These are phyloP conservation scores for Podospora bellae-mahoneyi DNA, from an alignment of 495 filamentous ascomycete genomes.

Conservation along the genomic window DNA sequence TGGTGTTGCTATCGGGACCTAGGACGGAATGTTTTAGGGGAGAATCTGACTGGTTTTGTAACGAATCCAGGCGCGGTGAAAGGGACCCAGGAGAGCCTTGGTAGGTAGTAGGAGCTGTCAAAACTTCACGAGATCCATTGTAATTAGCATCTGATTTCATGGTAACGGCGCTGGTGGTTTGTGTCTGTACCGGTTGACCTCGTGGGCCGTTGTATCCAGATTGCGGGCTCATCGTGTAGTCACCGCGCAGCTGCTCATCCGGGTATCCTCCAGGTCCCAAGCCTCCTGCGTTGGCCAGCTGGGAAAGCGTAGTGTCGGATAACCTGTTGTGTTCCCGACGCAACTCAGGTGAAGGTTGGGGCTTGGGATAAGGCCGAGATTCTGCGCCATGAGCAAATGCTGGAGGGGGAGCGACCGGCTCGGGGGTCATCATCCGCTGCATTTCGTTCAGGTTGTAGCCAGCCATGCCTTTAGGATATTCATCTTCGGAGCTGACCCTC, in stretches of 20 bases:
- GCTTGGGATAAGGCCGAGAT: conserved; percentile 58
- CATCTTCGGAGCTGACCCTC: conserved; percentile 58
- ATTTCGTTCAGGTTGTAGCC: conserved; percentile 51
- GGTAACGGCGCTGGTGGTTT: conserved; percentile 38
- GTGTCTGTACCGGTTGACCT: conserved; percentile 46
- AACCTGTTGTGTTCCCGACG: conserved; percentile 74
- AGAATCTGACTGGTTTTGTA: conserved; percentile 36
- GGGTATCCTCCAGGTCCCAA: conserved; percentile 31
- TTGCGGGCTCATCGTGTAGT: conserved; percentile 22
- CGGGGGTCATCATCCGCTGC: conserved; percentile 57
- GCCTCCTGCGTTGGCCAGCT: conserved; percentile 65
- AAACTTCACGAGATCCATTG: conserved; percentile 49
- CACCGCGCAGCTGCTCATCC: conserved; percentile 29
- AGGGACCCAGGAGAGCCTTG: conserved; percentile 32
- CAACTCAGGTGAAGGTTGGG: conserved; percentile 69
- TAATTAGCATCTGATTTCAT: conserved; percentile 50
- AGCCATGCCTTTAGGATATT: conserved; percentile 32
- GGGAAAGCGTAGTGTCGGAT: conserved; percentile 73
- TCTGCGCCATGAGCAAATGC: conserved; percentile 57
- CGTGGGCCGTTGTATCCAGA: conserved; percentile 36
- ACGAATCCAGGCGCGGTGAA: conserved; percentile 33
- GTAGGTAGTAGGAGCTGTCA: conserved; percentile 32
- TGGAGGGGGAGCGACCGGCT: conserved; percentile 72
- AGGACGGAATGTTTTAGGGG: conserved; percentile 24
- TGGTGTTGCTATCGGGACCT: conserved; percentile 11